These are phyloP conservation scores for Tetrapisispora arboricola DNA, from an alignment of 805 yeast genomes.

Conservation along the genomic window DNA sequence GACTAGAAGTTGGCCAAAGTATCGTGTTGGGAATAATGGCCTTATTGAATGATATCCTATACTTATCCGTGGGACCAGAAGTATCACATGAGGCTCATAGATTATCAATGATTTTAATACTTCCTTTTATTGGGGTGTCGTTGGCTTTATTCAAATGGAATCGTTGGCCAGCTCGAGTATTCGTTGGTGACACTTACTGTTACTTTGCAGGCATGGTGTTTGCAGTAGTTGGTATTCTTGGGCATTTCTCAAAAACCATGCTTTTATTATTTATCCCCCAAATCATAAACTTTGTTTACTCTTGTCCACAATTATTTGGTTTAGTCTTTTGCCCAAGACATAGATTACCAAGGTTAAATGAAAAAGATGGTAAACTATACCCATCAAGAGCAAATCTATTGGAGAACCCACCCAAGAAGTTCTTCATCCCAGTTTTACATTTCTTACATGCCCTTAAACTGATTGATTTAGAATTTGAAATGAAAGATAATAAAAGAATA, in stretches of 20 bases:
- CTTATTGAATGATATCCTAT: slow-evolving; percentile 66
- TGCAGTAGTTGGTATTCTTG: slow-evolving; percentile 91
- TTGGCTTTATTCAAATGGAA: slow-evolving; percentile 66
- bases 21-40: slow-evolving; percentile 64
- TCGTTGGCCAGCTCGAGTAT: slow-evolving; percentile 85
- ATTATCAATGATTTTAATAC: slow-evolving; percentile 64
- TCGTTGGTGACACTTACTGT: slow-evolving; percentile 97
- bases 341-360: slow-evolving; percentile 71
- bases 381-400: slow-evolving; percentile 51
- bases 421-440: slow-evolving; percentile 30
- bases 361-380: slow-evolving; percentile 58
- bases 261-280: slow-evolving; percentile 83
- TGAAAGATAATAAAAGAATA: slow-evolving; percentile 17
- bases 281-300: slow-evolving; percentile 78
- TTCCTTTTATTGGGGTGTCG: slow-evolving; percentile 84
- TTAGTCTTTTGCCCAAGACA: slow-evolving; percentile 93
- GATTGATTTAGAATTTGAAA: slow-evolving; percentile 34
- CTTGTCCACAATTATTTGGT: slow-evolving; percentile 84
- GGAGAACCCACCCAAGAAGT: slow-evolving; percentile 26
- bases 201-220: slow-evolving; percentile 98
- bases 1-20: slow-evolving; percentile 93
- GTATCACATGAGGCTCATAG: slow-evolving; percentile 74
- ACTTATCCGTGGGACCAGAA: slow-evolving; percentile 41
- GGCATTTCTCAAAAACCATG: slow-evolving; percentile 92
- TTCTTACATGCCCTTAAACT: slow-evolving; percentile 41